These are phyloP conservation scores for Mucor saturninus DNA, from an alignment of 371 early-diverging fungal genomes.

Conservation along the genomic window DNA sequence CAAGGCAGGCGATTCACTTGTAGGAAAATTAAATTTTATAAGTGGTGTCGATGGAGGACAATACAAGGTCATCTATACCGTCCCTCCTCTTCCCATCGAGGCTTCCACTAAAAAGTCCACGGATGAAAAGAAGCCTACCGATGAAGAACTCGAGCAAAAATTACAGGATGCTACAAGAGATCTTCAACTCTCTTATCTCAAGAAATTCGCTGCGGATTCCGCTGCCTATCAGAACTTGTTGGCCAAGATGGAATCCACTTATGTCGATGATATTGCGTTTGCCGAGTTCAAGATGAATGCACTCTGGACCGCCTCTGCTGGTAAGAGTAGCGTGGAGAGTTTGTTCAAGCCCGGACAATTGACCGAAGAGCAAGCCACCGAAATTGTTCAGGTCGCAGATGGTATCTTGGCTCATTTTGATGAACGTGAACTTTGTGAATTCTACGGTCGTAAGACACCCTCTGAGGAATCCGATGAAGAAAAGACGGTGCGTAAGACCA, in stretches of 20 bases:
- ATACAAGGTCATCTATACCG: constrained; percentile 62
- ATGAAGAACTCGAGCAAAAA: constrained; percentile 57
- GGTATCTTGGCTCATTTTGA: constrained; percentile 62
- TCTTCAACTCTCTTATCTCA: constrained; percentile 78
- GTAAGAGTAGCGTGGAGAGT: constrained; percentile 33
- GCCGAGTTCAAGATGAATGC: constrained; percentile 64
- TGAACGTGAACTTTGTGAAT: constrained; percentile 63
- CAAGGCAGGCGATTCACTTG: constrained; percentile 79
- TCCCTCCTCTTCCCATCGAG: constrained; percentile 50
- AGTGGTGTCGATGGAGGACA: constrained; percentile 64
- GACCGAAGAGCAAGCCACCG: constrained; percentile 46
- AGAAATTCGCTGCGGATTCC: constrained; percentile 70
- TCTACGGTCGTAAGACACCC: constrained; percentile 66
- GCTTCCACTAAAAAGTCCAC: constrained; percentile 8
- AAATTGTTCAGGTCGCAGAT: constrained; percentile 58
- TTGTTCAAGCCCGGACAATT: constrained; percentile 37
- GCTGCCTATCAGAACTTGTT: constrained; percentile 62
- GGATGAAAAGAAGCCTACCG: constrained; percentile 49
- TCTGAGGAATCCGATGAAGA: constrained; percentile 59
- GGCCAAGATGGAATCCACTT: constrained; percentile 60
- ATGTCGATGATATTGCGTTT: constrained; percentile 50
- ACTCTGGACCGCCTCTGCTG: constrained; percentile 61
- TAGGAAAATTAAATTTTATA: constrained; percentile 69
- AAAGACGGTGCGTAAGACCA: constrained; percentile 68
- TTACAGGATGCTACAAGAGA: constrained; percentile 78